Base-by-base conservation (phyloP, 2,329 filamentous ascomycete species). In the Colletotrichum salicis region DNA sequence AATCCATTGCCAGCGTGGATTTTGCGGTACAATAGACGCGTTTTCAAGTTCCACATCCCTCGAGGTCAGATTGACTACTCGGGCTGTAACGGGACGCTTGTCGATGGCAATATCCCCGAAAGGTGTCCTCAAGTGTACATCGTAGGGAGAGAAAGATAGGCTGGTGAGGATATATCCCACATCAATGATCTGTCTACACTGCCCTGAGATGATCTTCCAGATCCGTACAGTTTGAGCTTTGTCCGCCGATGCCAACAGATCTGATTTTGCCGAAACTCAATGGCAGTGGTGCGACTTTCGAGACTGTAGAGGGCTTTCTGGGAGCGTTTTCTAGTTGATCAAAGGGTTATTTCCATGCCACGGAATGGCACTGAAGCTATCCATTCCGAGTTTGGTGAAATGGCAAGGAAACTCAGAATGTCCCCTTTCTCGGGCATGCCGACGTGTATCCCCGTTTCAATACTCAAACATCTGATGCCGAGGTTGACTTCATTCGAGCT, bases 41-140 rank as follows among this genome's bases (percentile, higher is more conserved):
- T 56, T 11, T 33, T 22, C 27, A 12, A 2, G 2, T 6, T 33
- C 29, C 15, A 8, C 13, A 56, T 35, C 55, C 3, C 24, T 10
- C 4, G 2, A 24, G 3, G 8, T 8, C 15, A 1, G 2, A 12
- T 19, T 27, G 8, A 8, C 33, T 19, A 19, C 27, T 15, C 13
- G 7, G 1, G 15, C 3, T 31, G 35, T 1, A 4, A 2, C 2
- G 35, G 1, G 0, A 7, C 8, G 10, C 5, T 8, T 13, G 10
- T 6, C 10, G 19, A 48, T n/a, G 8, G 41, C 7, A 13, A 31
- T 29, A 1, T 10, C 5, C 15, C 24, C 58, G 5, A 11, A 27
- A 3, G 4, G 0, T 1, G 24, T 15, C 19, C 2, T 8, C 13
- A 60, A 22, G 1, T 45, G 29, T 4, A 11, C 5, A n/a, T 15